Evolutionary conservation across 495 filamentous ascomycete genomes (phyloP), one percentile per base, ranked within the genome.

Genomic region (Aspergillus olivimuriae): DNA sequence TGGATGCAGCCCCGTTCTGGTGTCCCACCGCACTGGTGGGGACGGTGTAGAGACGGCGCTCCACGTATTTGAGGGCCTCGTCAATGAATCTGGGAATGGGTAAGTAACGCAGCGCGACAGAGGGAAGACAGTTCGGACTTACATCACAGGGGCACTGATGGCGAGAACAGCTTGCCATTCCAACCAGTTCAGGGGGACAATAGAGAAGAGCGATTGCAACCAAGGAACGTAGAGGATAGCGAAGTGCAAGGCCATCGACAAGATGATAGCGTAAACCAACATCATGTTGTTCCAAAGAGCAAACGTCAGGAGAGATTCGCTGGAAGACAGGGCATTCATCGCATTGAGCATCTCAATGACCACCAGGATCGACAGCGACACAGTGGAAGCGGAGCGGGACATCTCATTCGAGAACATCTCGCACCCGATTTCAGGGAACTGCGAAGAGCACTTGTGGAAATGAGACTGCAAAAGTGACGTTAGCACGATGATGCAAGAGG

Each of bases 311-410:
- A 99, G 82, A 4, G 87, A 94, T 65, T 97, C 94, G 65, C 86
- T 91, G 7, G 87, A 94, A 12, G 89, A 95, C 12, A 99, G 77
- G 1, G 92, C 92, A 61, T 99, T 99, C 87, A 99, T 95, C 45
- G 94, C 94, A 67, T 99, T 99, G 52, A 99, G 73, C 94, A 99
- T 99, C 74, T 99, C 94, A 58, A 99, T 97, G 48, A 95, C 89
- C 21, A 99, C 94, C 19, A 99, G 77, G 58, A 85, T 85, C 18
- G 77, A 94, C 26, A 99, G 78, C 14, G 89, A 95, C 22, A 97
- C 79, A 4, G 94, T 99, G n/a, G 91, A 96, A 3, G 89, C 94
- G 16, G 90, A 81, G 63, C 88, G 92, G 46, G 88, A 76, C 78
- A 87, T 86, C 48, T 92, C 81, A 55, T 95, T 87, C 38, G 74